These are phyloP conservation scores for Pleodorina starrii DNA, from an alignment of 139 green algal genomes.

Conservation along the genomic window DNA sequence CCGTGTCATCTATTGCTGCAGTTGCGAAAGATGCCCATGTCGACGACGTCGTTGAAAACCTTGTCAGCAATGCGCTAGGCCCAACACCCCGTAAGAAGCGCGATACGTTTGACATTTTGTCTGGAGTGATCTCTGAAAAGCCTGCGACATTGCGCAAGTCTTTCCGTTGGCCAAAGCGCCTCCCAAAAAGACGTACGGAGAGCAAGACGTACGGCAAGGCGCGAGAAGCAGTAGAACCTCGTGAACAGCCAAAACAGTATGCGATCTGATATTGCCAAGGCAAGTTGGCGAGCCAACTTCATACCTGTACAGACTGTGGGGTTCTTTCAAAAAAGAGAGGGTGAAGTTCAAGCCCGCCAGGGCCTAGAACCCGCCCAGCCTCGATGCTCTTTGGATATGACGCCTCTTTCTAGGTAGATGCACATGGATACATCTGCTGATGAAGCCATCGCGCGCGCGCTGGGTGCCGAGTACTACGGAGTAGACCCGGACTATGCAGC, in stretches of 20 bases:
- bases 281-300: no score
- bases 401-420: background rate
- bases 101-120: background rate
- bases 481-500: background rate
- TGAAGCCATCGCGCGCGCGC: conserved; percentile 27
- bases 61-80: background rate
- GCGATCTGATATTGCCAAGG: no score
- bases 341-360: background rate
- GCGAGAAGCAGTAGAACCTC: no score
- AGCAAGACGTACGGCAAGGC: no score
- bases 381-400: conserved; percentile 7
- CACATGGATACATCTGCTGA: conserved; percentile 29
- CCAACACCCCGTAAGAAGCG: background rate
- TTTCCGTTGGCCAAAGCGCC: no score
- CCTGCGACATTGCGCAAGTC: no score
- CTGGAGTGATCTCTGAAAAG: no score
- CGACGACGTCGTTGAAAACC: background rate
- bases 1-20: conserved; percentile 1
- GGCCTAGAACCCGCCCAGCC: background rate
- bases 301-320: no score
- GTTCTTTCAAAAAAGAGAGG: no score
- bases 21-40: conserved; percentile 12
- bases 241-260: no score
- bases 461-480: background rate
- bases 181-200: no score